Percentiles rank a stretch among this genome's conserved stretches.
Conservation (phyloP, 345 rosid genomes). For the Salix suchowensis region DNA sequence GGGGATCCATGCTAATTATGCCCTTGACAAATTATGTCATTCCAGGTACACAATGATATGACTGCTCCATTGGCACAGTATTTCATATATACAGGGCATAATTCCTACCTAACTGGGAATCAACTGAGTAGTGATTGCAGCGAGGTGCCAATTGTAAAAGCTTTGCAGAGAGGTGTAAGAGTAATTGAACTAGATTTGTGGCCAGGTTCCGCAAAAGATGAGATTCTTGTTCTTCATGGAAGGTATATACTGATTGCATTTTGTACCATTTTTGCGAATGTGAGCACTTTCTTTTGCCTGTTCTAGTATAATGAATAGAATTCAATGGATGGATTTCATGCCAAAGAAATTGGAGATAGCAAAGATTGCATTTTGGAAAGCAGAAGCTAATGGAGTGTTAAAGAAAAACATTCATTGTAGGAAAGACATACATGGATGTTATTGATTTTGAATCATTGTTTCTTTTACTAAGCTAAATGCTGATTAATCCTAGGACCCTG, state of each 20-base stretch:
- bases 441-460: neutral
- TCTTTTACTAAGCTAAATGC: neutral
- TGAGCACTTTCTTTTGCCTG: neutral
- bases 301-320: no score
- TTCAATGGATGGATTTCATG: neutral
- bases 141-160: constrained; percentile 76
- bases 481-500: constrained; percentile 53
- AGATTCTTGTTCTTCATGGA: constrained; percentile 84
- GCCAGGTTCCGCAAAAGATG: constrained; percentile 68
- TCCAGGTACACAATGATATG: constrained; percentile 91
- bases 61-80: constrained; percentile 80
- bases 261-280: neutral
- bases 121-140: constrained; percentile 94
- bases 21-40: constrained; percentile 12
- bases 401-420: neutral
- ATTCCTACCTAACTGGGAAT: constrained; percentile 87
- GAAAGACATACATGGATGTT: neutral
- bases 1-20: neutral
- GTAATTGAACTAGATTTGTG: constrained; percentile 95
- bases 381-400: neutral
- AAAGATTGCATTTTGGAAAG: neutral
- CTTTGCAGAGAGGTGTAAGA: constrained; percentile 74
- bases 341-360: neutral
- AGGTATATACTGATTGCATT: constrained; percentile 36
- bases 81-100: constrained; percentile 89